Base-by-base conservation (phyloP, 2,329 filamentous ascomycete species). In the Myriosclerotinia scirpicola region DNA sequence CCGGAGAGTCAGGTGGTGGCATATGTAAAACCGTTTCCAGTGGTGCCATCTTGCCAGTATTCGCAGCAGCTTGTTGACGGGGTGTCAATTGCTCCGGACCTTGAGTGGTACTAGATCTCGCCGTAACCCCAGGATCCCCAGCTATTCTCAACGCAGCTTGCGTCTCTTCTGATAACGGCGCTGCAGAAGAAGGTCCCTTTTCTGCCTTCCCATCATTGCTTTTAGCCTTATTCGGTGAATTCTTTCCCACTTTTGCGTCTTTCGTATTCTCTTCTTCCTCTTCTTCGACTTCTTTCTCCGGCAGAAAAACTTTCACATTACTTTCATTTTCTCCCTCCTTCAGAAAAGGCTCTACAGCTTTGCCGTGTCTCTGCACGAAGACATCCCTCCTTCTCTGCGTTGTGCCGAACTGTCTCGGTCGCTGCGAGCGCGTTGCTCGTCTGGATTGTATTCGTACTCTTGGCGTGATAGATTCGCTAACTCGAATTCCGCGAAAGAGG, bases 331-430 rank as follows among this genome's bases (percentile, higher is more conserved):
- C 76, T 5, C 75, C 75, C 15, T 73, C 69, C 42, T 73, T 59
- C 1, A 79, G 74, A 7, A 79, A 73, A 14, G 85, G 86, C 72
- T 87, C 85, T 48, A 89, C 81, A 2, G 83, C 87, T 71, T 85
- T 88, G 54, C 87, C 87, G 74, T 86, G 84, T 63, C 87, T 78
- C 64, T 80, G 80, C 55, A 83, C 81, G 72, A 86, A 85, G 26
- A 76, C 72, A 68, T 82, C 75, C 73, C 81, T 76, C 63, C 76
- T 73, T 44, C 73, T 72, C 0, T 76, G 75, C 6, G 80, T 76
- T 5, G 77, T 80, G 4, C 79, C 74, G 67, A 83, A 80, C 1
- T 76, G 69, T 26, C 67, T 75, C 68, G 69, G 67, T 69, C 46
- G 63, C 60, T 66, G 74, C 72, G 63, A 67, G 67, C 54, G 71